Evolutionary conservation across 1,139 yeast genomes (phyloP), one percentile per base, ranked within the genome.

Genomic region (Kluyveromyces marxianus): DNA sequence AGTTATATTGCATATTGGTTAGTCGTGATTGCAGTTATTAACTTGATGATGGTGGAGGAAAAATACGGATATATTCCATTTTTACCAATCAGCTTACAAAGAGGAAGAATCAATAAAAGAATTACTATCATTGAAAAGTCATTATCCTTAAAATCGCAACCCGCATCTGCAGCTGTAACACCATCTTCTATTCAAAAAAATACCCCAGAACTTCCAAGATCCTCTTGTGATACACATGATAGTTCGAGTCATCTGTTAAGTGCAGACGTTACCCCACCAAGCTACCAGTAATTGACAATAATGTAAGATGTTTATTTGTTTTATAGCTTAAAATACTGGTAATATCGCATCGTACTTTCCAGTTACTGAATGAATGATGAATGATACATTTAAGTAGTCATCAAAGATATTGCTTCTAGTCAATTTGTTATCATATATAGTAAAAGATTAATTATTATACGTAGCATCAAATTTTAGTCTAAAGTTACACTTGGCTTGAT

Each of bases 1-100:
- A 77, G 89, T 44, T 90, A 90, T 66, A 75, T 79, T 53, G 52
- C 71, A 4, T 90, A 86, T 67, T 90, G 98, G 98, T 40, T 77
- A 4, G 65, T 74, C 33, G 77, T 88, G 10, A 78, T 83, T 39
- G 48, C 63, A 0, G 67, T 79, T 63, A 69, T 88, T 45, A 68
- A 76, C 42, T 47, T 69, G 7, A 69, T 77, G 56, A 65, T 77
- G 47, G 73, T 69, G 51, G 82, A 81, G 59, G 96, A 88, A 66
- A 73, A 74, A 55, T 63, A 72, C 41, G 90, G 90, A 0, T 70
- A 70, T 44, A 63, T 81, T 27, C 87, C 88, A 3, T 63, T 71
- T 4, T 38, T 83, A 3, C 92, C 92, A 3, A 54, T 80, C 30
- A 69, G 60, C 48, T 77, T 79, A 76, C 94, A 83, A 60, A 62